A percentile compares a stretch with the other conserved stretches of the same genome.
These are phyloP conservation scores for Ascochyta pisi DNA, from an alignment of 2,329 filamentous ascomycete species.

Conservation along the genomic window DNA sequence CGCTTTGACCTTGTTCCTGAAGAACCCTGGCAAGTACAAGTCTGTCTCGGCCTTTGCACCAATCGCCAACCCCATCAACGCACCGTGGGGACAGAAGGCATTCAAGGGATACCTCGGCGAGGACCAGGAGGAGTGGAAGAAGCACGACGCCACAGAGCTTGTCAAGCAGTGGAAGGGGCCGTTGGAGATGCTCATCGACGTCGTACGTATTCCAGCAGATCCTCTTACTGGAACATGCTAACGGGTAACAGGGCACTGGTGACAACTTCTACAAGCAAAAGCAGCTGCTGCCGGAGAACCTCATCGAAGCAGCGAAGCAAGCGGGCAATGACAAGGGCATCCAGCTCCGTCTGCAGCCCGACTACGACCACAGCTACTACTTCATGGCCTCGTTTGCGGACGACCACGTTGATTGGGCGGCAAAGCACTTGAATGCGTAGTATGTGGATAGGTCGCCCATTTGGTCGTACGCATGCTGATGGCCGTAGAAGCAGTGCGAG, in stretches of 20 bases:
- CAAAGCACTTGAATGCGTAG: constrained; percentile 76
- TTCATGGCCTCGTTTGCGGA: constrained; percentile 91
- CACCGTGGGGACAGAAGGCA: constrained; percentile 95
- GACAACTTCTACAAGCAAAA: constrained; percentile 97
- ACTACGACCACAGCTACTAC: constrained; percentile 97
- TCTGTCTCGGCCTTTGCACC: constrained; percentile 90
- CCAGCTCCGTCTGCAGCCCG: constrained; percentile 82
- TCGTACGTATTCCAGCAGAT: constrained; percentile 62
- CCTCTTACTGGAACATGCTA: not conserved
- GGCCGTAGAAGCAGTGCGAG: constrained; percentile 42
- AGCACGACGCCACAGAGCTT: constrained; percentile 91
- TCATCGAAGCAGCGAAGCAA: constrained; percentile 79
- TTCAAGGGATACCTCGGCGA: constrained; percentile 89
- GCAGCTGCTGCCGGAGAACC: constrained; percentile 93
- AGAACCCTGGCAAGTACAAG: constrained; percentile 88
- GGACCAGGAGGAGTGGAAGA: constrained; percentile 76
- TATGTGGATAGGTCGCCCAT: constrained; percentile 32
- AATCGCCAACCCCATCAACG: constrained; percentile 83
- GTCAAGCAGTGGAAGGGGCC: constrained; percentile 75
- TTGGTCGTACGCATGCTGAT: constrained; percentile 30
- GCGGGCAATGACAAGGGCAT: constrained; percentile 74
- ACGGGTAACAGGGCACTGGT: constrained; percentile 72
- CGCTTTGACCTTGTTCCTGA: constrained; percentile 88
- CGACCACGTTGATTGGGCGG: constrained; percentile 90
- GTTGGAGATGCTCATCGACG: constrained; percentile 84